Base-by-base conservation (phyloP, 139 green algal genomes). In the Limnomonas spitsbergensis region DNA sequence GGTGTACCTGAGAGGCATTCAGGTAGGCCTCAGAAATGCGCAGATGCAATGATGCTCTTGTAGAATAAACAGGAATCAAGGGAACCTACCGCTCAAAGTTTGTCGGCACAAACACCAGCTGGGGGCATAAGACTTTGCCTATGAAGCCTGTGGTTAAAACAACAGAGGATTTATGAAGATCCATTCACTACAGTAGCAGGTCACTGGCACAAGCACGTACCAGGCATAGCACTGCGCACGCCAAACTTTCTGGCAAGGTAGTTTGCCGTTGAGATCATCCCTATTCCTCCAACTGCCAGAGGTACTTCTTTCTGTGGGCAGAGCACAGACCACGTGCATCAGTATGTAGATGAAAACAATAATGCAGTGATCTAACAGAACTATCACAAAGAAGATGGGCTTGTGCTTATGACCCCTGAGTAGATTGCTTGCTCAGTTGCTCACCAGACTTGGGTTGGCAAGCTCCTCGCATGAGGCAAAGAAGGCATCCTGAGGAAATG, bases 251-350 rank as follows among this genome's bases (percentile, higher is more conserved):
- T 69, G 3, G 79, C 89, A 42, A 79, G 75, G 73, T 98, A 98
- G 83, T 93, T 97, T 34, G 94, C 94, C 0, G 94, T 98, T 47
- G 74, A 87, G 38, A 97, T 95, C 94, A 98, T 98, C 67, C 88
- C 84, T 2, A 94, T 91, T 38, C 91, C 90, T 6, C 94, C 94
- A 14, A 98, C 92, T 1, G 92, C 94, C 93, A 97, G 93, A 0
- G 91, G 92, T 70, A 87, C 61, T 40, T 36, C 39, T 53, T 86
- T 90, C 83, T 92, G 89, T 82, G 61, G 52, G 9, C 78, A 40
- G 1, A 66, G 40, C 38, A 66, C 26, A 71, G 24, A n/a, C n/a
- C n/a, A n/a, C n/a, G n/a, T n/a, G n/a, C n/a, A n/a, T n/a, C n/a
- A n/a, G n/a, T n/a, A n/a, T n/a, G n/a, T n/a, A n/a, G n/a, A n/a